Conservation (phyloP, 1,284 basidiomycete genomes). For the Cystobasidium sp. region DNA sequence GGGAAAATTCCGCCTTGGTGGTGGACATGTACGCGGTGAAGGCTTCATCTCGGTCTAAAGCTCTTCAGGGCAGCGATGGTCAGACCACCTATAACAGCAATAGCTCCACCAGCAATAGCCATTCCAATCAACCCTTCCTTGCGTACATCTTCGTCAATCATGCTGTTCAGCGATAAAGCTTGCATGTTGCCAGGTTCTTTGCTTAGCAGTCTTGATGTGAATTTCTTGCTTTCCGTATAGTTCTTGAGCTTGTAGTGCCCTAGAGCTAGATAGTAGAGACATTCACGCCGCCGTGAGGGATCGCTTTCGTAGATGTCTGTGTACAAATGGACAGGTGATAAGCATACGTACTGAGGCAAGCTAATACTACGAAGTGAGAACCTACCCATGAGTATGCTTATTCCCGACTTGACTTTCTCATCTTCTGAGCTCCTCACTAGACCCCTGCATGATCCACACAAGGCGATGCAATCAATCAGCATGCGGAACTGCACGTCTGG, state of each 20-base stretch:
- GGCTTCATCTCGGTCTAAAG: slow-evolving; percentile 12
- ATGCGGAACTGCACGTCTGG: not conserved
- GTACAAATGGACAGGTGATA: not conserved
- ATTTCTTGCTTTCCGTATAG: slow-evolving; percentile 88
- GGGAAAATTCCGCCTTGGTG: too few species aligned
- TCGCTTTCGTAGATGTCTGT: slow-evolving; percentile 91
- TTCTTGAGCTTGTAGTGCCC: slow-evolving; percentile 98
- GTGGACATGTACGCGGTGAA: too few species aligned
- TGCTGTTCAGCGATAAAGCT: slow-evolving; percentile 77
- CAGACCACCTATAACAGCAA: slow-evolving; percentile 38
- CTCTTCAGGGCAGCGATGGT: slow-evolving; percentile 33
- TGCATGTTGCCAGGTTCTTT: slow-evolving; percentile 95
- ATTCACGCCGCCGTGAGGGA: slow-evolving; percentile 85
- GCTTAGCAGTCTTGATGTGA: slow-evolving; percentile 90
- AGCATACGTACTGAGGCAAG: not conserved
- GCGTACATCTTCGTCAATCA: slow-evolving; percentile 87
- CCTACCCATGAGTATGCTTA: slow-evolving; percentile 85
- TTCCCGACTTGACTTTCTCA: slow-evolving; percentile 86
- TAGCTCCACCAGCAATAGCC: slow-evolving; percentile 43
- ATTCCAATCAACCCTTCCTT: slow-evolving; percentile 57
- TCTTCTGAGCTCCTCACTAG: slow-evolving; percentile 83
- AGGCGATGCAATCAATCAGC: not conserved
- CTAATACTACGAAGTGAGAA: not conserved
- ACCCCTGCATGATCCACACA: slow-evolving; percentile 66
- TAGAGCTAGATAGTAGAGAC: slow-evolving; percentile 93